These are phyloP conservation scores for Globisporangium barbulae DNA, from an alignment of 352 stramenopile species.

Conservation along the genomic window DNA sequence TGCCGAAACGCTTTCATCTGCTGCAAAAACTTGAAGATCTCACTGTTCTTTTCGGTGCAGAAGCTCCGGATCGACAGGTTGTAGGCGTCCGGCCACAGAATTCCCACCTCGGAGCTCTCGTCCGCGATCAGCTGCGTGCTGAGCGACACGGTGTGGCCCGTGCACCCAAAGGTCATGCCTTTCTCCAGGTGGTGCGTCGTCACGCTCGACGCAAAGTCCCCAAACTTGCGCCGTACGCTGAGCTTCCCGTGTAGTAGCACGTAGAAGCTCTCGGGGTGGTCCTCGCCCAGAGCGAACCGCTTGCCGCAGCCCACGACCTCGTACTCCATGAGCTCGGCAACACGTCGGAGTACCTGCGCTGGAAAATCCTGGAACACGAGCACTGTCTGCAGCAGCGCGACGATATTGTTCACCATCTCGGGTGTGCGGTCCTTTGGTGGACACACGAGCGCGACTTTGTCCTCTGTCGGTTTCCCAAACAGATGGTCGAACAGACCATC, in stretches of 20 bases:
- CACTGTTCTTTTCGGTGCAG: slow-evolving; percentile 58
- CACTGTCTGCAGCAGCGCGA: slow-evolving; percentile 45
- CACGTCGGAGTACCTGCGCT: slow-evolving; percentile 30
- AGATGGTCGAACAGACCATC: slow-evolving; percentile 64
- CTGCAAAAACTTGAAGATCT: slow-evolving; percentile 65
- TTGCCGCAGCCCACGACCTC: slow-evolving; percentile 67
- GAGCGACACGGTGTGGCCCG: slow-evolving; percentile 43
- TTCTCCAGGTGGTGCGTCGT: slow-evolving; percentile 64
- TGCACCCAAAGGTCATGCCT: slow-evolving; percentile 56
- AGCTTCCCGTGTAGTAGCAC: slow-evolving; percentile 54
- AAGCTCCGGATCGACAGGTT: slow-evolving; percentile 48
- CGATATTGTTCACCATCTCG: slow-evolving; percentile 44
- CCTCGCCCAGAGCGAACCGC: slow-evolving; percentile 48
- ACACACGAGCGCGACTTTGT: slow-evolving; percentile 61
- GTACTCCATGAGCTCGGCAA: slow-evolving; percentile 56
- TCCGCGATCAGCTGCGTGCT: slow-evolving; percentile 59
- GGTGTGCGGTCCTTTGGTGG: slow-evolving; percentile 32
- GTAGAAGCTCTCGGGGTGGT: slow-evolving; percentile 66
- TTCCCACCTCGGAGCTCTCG: slow-evolving; percentile 60
- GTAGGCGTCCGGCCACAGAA: slow-evolving; percentile 62
- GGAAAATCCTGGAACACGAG: slow-evolving; percentile 74
- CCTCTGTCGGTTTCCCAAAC: slow-evolving; percentile 59
- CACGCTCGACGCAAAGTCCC: slow-evolving; percentile 54
- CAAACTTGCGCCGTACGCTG: slow-evolving; percentile 53
- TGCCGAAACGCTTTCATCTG: slow-evolving; percentile 59